A percentile compares a stretch with the other conserved stretches of the same genome.
Conservation (phyloP, 805 yeast genomes). For the Candida takata region DNA sequence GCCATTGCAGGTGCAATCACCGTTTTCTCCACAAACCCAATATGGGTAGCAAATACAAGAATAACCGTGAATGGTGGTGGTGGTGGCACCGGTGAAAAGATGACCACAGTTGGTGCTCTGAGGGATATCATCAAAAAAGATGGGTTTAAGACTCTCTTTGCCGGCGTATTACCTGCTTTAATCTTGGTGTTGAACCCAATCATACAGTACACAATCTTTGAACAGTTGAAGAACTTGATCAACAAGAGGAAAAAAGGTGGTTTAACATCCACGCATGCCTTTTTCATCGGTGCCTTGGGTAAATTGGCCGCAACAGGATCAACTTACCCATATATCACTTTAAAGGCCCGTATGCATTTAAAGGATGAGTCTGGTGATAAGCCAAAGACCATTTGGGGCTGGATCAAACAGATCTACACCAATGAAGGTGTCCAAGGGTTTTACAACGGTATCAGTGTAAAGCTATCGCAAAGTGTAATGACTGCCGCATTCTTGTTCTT, state of each 20-base stretch:
- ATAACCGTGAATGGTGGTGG: conserved; percentile 54
- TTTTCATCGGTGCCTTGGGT: conserved; percentile 82
- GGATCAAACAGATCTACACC: conserved; percentile 50
- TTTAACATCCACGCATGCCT: conserved; percentile 67
- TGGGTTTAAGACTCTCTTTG: conserved; percentile 66
- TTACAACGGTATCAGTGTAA: conserved; percentile 75
- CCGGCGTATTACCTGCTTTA: conserved; percentile 85
- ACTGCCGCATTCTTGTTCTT: conserved; percentile 88
- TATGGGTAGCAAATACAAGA: conserved; percentile 93
- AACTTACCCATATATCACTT: conserved; percentile 88
- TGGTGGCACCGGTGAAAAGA: too few relatives aligned
- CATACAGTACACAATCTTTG: conserved; percentile 86
- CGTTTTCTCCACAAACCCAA: conserved; percentile 75
- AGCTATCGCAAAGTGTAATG: conserved; percentile 73
- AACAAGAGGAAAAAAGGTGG: conserved; percentile 43
- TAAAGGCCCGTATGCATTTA: conserved; percentile 84
- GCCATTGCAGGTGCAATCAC: conserved; percentile 85
- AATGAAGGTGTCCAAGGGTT: conserved; percentile 73
- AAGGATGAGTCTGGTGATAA: conserved; percentile 31
- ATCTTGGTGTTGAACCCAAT: conserved; percentile 83
- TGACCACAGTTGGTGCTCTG: conserved; percentile 49
- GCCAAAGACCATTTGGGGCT: conserved; percentile 34
- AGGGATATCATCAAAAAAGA: conserved; percentile 59
- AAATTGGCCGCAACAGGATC: conserved; percentile 82
- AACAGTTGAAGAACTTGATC: conserved; percentile 68